Base-by-base conservation (phyloP, 1,284 basidiomycete genomes). In the Exobasidium cylindrosporum region DNA sequence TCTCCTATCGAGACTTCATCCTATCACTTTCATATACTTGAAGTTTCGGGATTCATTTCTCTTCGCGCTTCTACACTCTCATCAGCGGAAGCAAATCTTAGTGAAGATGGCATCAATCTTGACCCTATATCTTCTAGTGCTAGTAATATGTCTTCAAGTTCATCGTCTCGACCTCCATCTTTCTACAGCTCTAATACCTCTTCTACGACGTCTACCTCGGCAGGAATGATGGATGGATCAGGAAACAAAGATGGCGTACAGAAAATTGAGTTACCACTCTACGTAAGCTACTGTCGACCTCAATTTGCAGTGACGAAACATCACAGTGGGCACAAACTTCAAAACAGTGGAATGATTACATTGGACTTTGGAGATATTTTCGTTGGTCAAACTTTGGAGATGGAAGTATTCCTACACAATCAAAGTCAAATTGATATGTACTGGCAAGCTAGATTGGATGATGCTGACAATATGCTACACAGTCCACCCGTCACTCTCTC, bases 331-430 rank as follows among this genome's bases (percentile, higher is more conserved):
- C 14, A 31, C 29, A 55, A 31, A 30, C 23, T 28, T 2, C 44
- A 54, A 7, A 23, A 54, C 17, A 43, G 64, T 32, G 65, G 68
- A 1, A 61, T 62, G 57, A 64, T 76, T 40, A 64, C 66, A 32
- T 57, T 77, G 50, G 75, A 78, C 61, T 73, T 78, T 57, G 74
- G 77, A 61, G 77, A 79, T 55, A 64, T 78, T 31, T 64, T 77
- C 29, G 76, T 77, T 5, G 74, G 74, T 29, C 60, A 75, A 23
- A 57, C 60, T 13, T 67, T 73, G 10, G 58, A 66, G 10, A 69
- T 69, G 30, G 64, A 62, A 17, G 57, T 79, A 24, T 58, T 44
- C 26, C 54, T 79, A 10, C 59, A 64, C 54, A 78, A 78, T 58
- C 45, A 62, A 24, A 66, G 72, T 35, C 74, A 70, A 30, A 76